Conservation (phyloP, 2,329 filamentous ascomycete species). For the Colletotrichum somersetense region DNA sequence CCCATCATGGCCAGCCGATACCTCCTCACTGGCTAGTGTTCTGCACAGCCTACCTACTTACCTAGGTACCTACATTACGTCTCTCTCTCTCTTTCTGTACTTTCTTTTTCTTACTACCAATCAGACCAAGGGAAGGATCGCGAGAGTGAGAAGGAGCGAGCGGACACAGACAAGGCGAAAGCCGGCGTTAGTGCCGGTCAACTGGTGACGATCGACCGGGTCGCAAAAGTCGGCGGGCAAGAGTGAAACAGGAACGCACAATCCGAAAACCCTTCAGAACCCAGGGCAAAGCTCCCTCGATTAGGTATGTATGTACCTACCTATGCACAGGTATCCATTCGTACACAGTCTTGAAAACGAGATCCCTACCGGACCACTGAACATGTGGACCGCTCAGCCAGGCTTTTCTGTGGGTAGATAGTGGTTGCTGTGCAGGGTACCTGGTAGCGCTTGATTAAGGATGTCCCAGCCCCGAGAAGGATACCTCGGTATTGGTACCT, state of each 20-base stretch:
- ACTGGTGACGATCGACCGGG: slow-evolving; percentile 30
- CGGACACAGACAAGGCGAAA: not conserved
- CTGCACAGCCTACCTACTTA: not conserved
- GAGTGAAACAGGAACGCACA: slow-evolving; percentile 37
- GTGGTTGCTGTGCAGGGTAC: not conserved
- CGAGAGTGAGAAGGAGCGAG: slow-evolving; percentile 11
- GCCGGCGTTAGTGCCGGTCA: not conserved
- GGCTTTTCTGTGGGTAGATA: slow-evolving; percentile 2
- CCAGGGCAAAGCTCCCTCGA: not conserved
- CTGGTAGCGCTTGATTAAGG: not conserved
- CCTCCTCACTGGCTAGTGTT: not conserved
- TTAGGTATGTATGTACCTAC: not conserved
- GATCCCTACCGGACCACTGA: not conserved
- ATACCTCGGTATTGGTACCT: slow-evolving; percentile 24
- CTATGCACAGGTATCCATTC: too few species aligned
- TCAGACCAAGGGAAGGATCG: not conserved
- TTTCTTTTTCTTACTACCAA: not conserved
- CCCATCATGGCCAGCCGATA: not conserved
- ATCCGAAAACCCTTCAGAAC: slow-evolving; percentile 1
- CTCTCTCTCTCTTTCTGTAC: not conserved
- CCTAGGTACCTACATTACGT: not conserved
- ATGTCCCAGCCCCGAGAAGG: slow-evolving; percentile 20
- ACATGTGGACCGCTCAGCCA: slow-evolving; percentile 17
- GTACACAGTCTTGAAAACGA: too few species aligned
- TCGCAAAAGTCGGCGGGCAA: slow-evolving; percentile 26